phyloP scores from a whole-genome alignment of 768 basidiomycete species.

The Amyloporia xantha region DNA sequence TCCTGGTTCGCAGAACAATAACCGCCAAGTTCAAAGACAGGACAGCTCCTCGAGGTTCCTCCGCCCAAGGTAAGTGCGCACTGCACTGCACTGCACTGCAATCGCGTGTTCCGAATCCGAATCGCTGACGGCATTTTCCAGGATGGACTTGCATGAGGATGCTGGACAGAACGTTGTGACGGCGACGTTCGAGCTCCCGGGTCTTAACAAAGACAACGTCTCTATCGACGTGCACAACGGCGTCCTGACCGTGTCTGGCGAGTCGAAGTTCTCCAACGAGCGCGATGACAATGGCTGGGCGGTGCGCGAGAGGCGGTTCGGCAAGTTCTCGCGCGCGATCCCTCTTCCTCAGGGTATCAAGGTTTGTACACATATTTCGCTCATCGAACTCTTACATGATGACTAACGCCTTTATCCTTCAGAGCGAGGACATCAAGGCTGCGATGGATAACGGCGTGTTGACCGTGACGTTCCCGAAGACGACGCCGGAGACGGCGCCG shows the following conservation, averaged over 20 bases:
- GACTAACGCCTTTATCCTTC: slow-evolving; percentile 1
- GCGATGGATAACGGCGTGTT: slow-evolving; percentile 42
- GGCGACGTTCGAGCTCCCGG: slow-evolving; percentile 51
- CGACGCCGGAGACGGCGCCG: slow-evolving; percentile 34
- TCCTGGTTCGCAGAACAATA: background rate
- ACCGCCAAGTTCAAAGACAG: slow-evolving; percentile 5
- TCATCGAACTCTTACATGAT: background rate
- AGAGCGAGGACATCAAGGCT: slow-evolving; percentile 32
- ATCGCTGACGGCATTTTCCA: slow-evolving; percentile 14
- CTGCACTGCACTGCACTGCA: background rate
- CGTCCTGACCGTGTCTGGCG: slow-evolving; percentile 43
- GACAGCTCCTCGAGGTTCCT: slow-evolving; percentile 8
- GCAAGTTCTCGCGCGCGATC: slow-evolving; percentile 22
- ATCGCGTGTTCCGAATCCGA: background rate
- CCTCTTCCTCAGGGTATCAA: slow-evolving; percentile 23
- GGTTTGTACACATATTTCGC: slow-evolving; percentile 9
- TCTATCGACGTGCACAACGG: slow-evolving; percentile 44
- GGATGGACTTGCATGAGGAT: slow-evolving; percentile 50
- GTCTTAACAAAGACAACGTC: slow-evolving; percentile 43
- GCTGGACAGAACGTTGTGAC: slow-evolving; percentile 39
- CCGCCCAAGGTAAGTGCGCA: slow-evolving; percentile 16
- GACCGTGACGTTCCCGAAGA: slow-evolving; percentile 42
- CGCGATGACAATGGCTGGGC: slow-evolving; percentile 30
- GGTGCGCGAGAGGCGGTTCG: slow-evolving; percentile 25
- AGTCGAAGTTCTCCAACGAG: slow-evolving; percentile 29